Conservation (phyloP, 495 filamentous ascomycete species). For the Pyronema omphalodes region DNA sequence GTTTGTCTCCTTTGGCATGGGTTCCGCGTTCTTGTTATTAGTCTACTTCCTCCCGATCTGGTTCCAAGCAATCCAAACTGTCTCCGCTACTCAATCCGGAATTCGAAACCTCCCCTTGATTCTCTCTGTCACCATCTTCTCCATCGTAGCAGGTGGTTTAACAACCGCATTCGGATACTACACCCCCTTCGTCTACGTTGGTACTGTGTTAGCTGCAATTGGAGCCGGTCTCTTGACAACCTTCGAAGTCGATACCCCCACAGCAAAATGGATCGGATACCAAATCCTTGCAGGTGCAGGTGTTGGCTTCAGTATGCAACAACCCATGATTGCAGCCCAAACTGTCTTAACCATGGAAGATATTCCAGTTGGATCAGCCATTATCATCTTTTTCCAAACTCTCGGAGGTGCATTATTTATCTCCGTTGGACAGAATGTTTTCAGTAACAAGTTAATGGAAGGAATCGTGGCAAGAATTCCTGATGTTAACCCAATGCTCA, state of each 20-base stretch:
- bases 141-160: slow-evolving; percentile 40
- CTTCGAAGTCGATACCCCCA: slow-evolving; percentile 34
- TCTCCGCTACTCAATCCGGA: slow-evolving; percentile 48
- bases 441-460: slow-evolving; percentile 47
- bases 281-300: slow-evolving; percentile 54
- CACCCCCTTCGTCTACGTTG: slow-evolving; percentile 49
- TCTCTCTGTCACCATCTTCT: slow-evolving; percentile 40
- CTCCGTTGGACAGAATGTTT: slow-evolving; percentile 50
- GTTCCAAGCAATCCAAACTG: slow-evolving; percentile 72
- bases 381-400: slow-evolving; percentile 52
- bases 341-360: slow-evolving; percentile 43
- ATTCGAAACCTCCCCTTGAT: slow-evolving; percentile 63
- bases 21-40: slow-evolving; percentile 47
- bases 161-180: slow-evolving; percentile 56
- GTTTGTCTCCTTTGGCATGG: slow-evolving; percentile 38
- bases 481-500: slow-evolving; percentile 28
- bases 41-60: slow-evolving; percentile 66
- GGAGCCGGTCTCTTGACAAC: slow-evolving; percentile 55
- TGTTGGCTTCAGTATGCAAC: slow-evolving; percentile 47
- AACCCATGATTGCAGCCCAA: slow-evolving; percentile 50
- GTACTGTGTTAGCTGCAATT: slow-evolving; percentile 40
- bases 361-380: slow-evolving; percentile 45
- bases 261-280: slow-evolving; percentile 52
- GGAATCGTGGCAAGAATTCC: slow-evolving; percentile 32
- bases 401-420: slow-evolving; percentile 59